phyloP scores from a whole-genome alignment of 148 eudicot species.

The Diospyros lotus region DNA sequence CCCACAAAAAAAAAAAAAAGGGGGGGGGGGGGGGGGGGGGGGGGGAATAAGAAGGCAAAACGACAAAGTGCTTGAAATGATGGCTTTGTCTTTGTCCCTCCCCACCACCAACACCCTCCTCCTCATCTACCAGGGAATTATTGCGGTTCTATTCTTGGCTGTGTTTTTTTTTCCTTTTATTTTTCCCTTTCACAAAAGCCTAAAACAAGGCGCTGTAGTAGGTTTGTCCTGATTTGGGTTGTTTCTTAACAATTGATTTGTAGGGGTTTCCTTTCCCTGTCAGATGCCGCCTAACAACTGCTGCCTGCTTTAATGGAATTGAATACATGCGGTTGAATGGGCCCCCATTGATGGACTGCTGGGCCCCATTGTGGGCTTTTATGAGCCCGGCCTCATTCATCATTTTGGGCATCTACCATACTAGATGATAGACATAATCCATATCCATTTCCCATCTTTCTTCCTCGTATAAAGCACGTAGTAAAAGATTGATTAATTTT shows the following conservation, averaged over 20 bases:
- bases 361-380: not conserved
- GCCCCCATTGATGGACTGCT: not conserved
- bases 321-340: not conserved
- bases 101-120: constrained; percentile 6
- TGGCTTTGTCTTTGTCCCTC: constrained; percentile 7
- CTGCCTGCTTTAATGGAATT: not conserved
- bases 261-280: no score
- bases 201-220: constrained; percentile 3
- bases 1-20: no score
- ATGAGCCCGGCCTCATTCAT: no score
- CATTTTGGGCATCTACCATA: no score
- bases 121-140: not conserved
- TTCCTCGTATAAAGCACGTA: no score
- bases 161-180: not conserved
- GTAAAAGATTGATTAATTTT: no score
- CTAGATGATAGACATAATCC: no score
- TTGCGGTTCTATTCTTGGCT: constrained; percentile 8
- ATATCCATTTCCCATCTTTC: no score
- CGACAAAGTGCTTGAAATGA: constrained; percentile 3
- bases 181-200: not conserved
- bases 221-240: not conserved
- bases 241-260: not conserved
- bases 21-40: no score
- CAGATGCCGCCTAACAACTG: not conserved
- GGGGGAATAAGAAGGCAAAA: no score